Percentiles rank a stretch among this genome's conserved stretches.
Evolutionary conservation across 2,329 filamentous ascomycete genomes (phyloP).

Genomic region (Coniosporium tulheliwenetii): DNA sequence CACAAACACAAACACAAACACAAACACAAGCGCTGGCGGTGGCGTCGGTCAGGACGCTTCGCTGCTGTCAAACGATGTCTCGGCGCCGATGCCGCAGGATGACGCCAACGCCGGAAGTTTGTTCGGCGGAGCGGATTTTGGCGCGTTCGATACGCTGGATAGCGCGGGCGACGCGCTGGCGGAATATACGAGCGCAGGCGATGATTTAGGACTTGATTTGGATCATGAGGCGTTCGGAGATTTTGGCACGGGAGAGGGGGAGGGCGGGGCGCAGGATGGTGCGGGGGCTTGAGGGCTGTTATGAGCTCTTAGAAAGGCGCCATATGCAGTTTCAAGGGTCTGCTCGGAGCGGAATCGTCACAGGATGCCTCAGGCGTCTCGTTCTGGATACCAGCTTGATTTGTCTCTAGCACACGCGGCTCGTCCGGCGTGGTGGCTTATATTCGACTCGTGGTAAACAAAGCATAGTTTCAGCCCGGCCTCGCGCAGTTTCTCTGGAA

Average conservation of each 20-base stretch:
- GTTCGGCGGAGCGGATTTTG: slow-evolving; percentile 35
- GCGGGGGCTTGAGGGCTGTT: background rate
- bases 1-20: too few species aligned
- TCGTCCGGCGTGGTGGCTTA: too few species aligned
- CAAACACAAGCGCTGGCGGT: background rate
- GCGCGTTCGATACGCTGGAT: slow-evolving; percentile 32
- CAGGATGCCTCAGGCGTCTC: too few species aligned
- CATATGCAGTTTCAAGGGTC: too few species aligned
- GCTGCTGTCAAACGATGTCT: background rate
- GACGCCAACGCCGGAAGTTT: background rate
- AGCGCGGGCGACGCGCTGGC: slow-evolving; percentile 31
- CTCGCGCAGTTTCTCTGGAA: too few species aligned
- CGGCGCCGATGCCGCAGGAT: background rate
- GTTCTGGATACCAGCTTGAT: too few species aligned
- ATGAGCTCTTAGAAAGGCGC: background rate
- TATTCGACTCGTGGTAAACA: too few species aligned
- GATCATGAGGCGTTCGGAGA: slow-evolving; percentile 74
- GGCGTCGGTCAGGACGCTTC: background rate
- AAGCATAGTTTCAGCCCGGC: too few species aligned
- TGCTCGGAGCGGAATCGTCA: too few species aligned
- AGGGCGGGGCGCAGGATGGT: slow-evolving; percentile 3
- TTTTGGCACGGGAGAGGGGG: slow-evolving; percentile 36
- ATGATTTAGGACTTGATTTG: slow-evolving; percentile 51
- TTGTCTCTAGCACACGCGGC: too few species aligned
- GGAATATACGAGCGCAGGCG: slow-evolving; percentile 33